Conservation (phyloP, 2,329 filamentous ascomycete genomes). For the Herpotrichia juniperi region DNA sequence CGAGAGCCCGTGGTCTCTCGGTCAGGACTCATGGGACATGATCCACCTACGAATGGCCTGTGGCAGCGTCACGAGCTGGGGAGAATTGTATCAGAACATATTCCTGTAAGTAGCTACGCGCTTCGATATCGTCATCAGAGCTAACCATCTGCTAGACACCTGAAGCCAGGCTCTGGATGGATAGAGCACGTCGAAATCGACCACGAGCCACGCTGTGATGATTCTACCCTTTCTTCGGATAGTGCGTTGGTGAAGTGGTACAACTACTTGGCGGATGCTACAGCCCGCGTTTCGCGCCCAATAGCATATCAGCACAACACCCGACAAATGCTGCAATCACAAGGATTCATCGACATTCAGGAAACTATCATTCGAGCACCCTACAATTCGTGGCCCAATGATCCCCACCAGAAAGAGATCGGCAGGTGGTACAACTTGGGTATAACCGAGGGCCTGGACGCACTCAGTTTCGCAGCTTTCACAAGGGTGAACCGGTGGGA, state of each 20-base stretch:
- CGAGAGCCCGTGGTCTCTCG: conserved; percentile 74
- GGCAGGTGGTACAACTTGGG: conserved; percentile 85
- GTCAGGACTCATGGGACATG: conserved; percentile 76
- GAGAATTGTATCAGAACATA: conserved; percentile 72
- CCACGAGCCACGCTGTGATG: conserved; percentile 74
- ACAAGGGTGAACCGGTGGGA: conserved; percentile 68
- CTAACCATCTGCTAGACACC: conserved; percentile 62
- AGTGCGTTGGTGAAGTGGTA: conserved; percentile 73
- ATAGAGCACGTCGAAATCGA: conserved; percentile 93
- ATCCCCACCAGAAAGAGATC: conserved; percentile 69
- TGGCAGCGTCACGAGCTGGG: conserved; percentile 80
- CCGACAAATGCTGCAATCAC: conserved; percentile 65
- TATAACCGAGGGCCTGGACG: conserved; percentile 74
- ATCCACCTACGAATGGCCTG: conserved; percentile 81
- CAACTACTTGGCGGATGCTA: conserved; percentile 69
- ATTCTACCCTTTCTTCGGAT: conserved; percentile 63
- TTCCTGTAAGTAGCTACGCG: conserved; percentile 59
- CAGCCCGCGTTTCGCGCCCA: conserved; percentile 67
- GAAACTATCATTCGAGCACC: conserved; percentile 73
- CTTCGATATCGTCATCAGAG: conserved; percentile 5
- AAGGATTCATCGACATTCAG: conserved; percentile 81
- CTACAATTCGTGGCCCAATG: conserved; percentile 73
- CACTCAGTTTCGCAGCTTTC: conserved; percentile 75
- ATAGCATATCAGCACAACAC: conserved; percentile 70
- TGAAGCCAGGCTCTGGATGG: conserved; percentile 75